A percentile compares a stretch with the other conserved stretches of the same genome.
phyloP scores from a whole-genome alignment of 768 basidiomycete genomes.

The Pleurotus citrinopileatus region DNA sequence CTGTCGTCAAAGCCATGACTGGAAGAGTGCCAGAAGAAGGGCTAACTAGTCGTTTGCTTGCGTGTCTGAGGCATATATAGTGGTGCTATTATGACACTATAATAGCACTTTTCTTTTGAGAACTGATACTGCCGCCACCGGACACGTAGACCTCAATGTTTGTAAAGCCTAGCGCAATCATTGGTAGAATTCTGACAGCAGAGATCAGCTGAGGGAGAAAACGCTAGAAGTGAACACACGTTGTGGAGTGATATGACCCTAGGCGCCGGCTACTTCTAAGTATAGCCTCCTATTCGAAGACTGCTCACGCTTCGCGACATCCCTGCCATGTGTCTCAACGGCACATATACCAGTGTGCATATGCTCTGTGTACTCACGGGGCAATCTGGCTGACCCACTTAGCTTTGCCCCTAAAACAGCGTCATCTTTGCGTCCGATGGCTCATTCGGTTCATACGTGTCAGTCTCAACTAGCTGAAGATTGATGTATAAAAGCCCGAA shows the following conservation, averaged over 20 bases:
- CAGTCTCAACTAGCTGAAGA: not conserved
- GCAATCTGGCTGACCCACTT: not conserved
- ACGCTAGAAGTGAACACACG: not conserved
- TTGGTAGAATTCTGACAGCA: constrained; percentile 3
- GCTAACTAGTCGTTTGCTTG: not conserved
- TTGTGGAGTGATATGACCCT: constrained; percentile 1
- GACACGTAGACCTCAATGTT: constrained; percentile 14
- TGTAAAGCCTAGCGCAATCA: not conserved
- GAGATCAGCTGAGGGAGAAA: constrained; percentile 1
- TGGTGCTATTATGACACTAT: constrained; percentile 12
- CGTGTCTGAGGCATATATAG: constrained; percentile 2
- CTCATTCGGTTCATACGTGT: constrained; percentile 7
- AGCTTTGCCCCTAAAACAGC: not conserved
- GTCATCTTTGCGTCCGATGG: not conserved
- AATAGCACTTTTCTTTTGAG: constrained; percentile 6
- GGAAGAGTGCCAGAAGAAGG: not conserved
- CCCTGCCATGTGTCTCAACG: constrained; percentile 4
- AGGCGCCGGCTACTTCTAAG: constrained; percentile 8
- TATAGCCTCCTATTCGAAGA: constrained; percentile 10
- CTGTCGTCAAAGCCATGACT: constrained; percentile 14
- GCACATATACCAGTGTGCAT: not conserved
- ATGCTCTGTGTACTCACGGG: constrained; percentile 2
- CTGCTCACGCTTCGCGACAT: not conserved
- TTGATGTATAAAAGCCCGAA: not conserved
- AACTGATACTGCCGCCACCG: constrained; percentile 6